Conservation (phyloP, 1,139 yeast species). For the Suhomyces maxii region DNA sequence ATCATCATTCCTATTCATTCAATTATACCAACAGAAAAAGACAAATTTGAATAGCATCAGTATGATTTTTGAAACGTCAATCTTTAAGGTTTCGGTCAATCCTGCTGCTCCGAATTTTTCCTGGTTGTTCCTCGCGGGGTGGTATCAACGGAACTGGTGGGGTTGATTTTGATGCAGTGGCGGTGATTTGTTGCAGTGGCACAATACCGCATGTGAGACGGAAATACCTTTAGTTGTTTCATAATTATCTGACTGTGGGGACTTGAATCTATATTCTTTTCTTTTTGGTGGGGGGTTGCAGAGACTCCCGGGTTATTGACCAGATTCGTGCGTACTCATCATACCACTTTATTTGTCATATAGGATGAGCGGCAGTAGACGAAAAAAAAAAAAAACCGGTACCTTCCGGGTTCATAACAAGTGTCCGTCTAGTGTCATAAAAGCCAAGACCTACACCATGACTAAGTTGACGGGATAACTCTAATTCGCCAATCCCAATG, state of each 20-base stretch:
- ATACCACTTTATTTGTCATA: background rate
- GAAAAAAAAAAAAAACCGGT: background rate
- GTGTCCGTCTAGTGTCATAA: background rate
- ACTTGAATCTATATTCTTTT: background rate
- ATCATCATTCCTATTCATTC: too few relatives aligned
- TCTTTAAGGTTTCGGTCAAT: background rate
- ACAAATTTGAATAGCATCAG: too few relatives aligned
- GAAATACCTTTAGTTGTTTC: background rate
- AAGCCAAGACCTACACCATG: background rate
- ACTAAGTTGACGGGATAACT: background rate
- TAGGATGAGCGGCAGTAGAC: background rate
- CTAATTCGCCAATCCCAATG: background rate
- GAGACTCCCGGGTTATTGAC: background rate
- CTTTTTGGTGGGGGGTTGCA: background rate
- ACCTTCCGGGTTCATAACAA: background rate
- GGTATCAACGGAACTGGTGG: background rate
- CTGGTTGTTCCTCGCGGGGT: background rate
- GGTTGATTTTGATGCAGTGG: background rate
- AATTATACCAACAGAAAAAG: too few relatives aligned
- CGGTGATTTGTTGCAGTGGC: background rate
- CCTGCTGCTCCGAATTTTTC: too few relatives aligned
- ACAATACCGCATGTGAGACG: background rate
- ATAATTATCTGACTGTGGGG: background rate
- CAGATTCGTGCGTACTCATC: background rate
- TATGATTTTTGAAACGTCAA: too few relatives aligned